phyloP scores from a whole-genome alignment of 305 asterid genomes.

The Ajuga reptans region DNA sequence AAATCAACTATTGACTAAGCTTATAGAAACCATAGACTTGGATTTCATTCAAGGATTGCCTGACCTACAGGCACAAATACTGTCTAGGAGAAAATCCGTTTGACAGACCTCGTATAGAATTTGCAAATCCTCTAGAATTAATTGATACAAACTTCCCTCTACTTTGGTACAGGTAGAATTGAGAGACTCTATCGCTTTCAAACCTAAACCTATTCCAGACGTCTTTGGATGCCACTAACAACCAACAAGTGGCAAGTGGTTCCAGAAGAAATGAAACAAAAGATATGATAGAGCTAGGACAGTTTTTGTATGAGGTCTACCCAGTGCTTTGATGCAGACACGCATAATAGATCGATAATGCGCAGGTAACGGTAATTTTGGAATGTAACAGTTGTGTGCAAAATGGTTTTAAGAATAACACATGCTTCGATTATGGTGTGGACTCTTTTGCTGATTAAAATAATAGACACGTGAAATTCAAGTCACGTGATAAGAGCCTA shows the following conservation, averaged over 20 bases:
- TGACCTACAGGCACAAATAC: neutral
- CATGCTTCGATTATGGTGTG: neutral
- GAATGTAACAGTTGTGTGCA: no score
- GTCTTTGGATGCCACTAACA: no score
- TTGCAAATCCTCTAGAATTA: neutral
- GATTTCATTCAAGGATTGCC: neutral
- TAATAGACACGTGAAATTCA: neutral
- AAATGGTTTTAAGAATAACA: neutral
- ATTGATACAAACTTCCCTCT: slow-evolving; percentile 4
- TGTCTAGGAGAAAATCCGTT: neutral
- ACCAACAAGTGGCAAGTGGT: no score
- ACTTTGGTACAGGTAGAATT: neutral
- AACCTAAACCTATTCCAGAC: neutral
- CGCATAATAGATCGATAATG: no score
- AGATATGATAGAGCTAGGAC: no score
- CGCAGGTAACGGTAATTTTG: no score
- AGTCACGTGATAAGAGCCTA: neutral
- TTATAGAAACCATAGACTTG: neutral
- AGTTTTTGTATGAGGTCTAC: no score
- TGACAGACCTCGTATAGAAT: neutral
- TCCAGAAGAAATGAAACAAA: no score
- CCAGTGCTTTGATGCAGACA: no score
- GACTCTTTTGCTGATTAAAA: neutral
- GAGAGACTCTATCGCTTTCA: neutral
- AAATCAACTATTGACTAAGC: neutral